Base-by-base conservation (phyloP, 805 yeast species). In the Gaillardinia entomophila region DNA sequence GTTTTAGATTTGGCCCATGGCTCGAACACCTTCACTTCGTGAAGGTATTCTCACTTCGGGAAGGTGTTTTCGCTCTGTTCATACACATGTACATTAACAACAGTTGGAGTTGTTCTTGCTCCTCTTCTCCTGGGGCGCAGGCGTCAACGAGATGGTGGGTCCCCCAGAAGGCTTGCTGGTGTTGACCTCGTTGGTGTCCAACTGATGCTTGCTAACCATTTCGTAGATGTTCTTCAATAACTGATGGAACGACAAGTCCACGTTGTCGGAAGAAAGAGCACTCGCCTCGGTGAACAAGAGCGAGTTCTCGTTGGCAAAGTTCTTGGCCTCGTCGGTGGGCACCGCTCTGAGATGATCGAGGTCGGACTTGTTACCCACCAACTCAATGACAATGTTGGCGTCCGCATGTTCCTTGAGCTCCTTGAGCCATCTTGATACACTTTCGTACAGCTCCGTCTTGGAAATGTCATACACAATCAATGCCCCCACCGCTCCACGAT, bases 401-500 rank as follows among this genome's bases (percentile, higher is more conserved):
- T 89, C 85, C 27, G 92, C 97, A 66, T 92, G 81, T 66, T 83
- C 87, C 68, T 82, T 75, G 69, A 92, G 72, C 66, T 90, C 90
- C 61, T 89, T 80, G 62, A 92, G 62, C 92, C 96, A 89, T 57
- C 87, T 82, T 27, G 82, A 75, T 40, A 89, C 88, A 42, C 80
- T 77, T 56, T 84, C 95, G 60, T 87, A 88, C 32, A 87, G 75
- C 52, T 82, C 88, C 11, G 89, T 75, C 68, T 90, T 90, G 38
- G 96, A 78, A 51, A 90, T 90, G 65, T 90, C 98, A 62, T 90
- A 90, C 42, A 90, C 95, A 37, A 90, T 82, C 50, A 90, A 72
- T 3, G 97, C 97, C 38, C 98, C 98, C 34, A 89, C 96, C 1
- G 98, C 97, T 26, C 97, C 98, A 56, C 98, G 76, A 60, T 90